Evolutionary conservation across 495 filamentous ascomycete genomes (phyloP).

Genomic region (Penicillium cosmopolitanum): DNA sequence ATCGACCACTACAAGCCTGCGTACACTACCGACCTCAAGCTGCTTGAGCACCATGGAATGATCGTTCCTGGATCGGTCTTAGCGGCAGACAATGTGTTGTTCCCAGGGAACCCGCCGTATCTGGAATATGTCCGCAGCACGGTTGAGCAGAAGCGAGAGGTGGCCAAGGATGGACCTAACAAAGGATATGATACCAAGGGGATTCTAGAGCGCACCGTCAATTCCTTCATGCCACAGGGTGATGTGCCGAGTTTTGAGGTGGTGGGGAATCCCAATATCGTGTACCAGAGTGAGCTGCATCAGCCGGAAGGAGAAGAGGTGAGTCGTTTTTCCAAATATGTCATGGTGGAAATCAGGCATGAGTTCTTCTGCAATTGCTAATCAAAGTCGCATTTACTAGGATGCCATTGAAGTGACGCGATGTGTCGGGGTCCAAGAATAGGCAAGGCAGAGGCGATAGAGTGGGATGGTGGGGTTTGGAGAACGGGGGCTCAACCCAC

Average conservation of each 20-base stretch:
- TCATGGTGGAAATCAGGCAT: no score
- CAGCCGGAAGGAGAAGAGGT: slow-evolving; percentile 56
- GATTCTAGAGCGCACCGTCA: slow-evolving; percentile 33
- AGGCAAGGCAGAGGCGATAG: neutral
- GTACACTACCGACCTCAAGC: slow-evolving; percentile 71
- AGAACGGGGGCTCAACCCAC: neutral
- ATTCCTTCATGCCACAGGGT: slow-evolving; percentile 37
- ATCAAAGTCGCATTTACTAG: slow-evolving; percentile 39
- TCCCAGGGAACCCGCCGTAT: slow-evolving; percentile 77
- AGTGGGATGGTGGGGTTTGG: neutral
- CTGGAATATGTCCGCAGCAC: slow-evolving; percentile 49
- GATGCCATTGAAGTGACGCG: slow-evolving; percentile 74
- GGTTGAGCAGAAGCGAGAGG: slow-evolving; percentile 38
- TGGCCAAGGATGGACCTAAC: slow-evolving; percentile 34
- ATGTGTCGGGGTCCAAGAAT: slow-evolving; percentile 55
- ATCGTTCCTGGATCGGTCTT: slow-evolving; percentile 64
- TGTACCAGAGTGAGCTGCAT: slow-evolving; percentile 67
- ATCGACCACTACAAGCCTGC: slow-evolving; percentile 76
- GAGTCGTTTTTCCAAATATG: slow-evolving; percentile 18
- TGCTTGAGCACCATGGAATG: slow-evolving; percentile 68
- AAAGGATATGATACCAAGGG: slow-evolving; percentile 33
- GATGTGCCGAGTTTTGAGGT: slow-evolving; percentile 47
- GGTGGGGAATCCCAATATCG: slow-evolving; percentile 69
- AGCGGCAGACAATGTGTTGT: slow-evolving; percentile 74
- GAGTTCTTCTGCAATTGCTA: slow-evolving; percentile 7